Base-by-base conservation (phyloP, 768 basidiomycete species). In the Kwoniella dejecticola region DNA sequence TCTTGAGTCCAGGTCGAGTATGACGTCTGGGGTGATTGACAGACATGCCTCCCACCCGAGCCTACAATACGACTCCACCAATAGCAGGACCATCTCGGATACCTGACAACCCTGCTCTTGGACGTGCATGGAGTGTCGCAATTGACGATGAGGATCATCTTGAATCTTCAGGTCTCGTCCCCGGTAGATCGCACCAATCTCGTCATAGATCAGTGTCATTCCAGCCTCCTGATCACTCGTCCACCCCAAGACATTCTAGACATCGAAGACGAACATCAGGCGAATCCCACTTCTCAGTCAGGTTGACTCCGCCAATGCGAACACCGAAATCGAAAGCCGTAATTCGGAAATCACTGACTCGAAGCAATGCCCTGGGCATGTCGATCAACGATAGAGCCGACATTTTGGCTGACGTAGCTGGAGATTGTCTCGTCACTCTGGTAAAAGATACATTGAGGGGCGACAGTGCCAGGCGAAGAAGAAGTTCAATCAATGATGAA, bases 351-450 rank as follows among this genome's bases (percentile, higher is more conserved):
- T 62, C 54, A 1, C 27, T 62, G 23, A 57, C 61, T 4, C 47
- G 61, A 1, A 29, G 27, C 27, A 33, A 36, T 23, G 61, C 42
- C 17, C 40, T 52, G 24, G 64, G 56, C 10, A 69, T 70, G 67
- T 59, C 41, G 4, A 49, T 69, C n/a, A 57, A 67, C 4, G 42
- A 57, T 36, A 21, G 69, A 45, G 64, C 65, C 1, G 63, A 71
- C 29, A 53, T 71, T 15, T 27, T 74, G 23, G 47, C 45, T 10
- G 63, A 63, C 19, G 49, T 72, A 15, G 73, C 73, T 8, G 63
- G 62, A 15, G 73, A 75, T 44, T 70, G 67, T 38, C 41, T 74
- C 40, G 58, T 59, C 4, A 61, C 60, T 30, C 50, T 71, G 33
- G 33, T 71, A 2, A 52, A 46, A 36, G 42, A 64, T 11, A 59